These are phyloP conservation scores for Saksenaea oblongispora DNA, from an alignment of 371 early-diverging fungal species.

Conservation along the genomic window DNA sequence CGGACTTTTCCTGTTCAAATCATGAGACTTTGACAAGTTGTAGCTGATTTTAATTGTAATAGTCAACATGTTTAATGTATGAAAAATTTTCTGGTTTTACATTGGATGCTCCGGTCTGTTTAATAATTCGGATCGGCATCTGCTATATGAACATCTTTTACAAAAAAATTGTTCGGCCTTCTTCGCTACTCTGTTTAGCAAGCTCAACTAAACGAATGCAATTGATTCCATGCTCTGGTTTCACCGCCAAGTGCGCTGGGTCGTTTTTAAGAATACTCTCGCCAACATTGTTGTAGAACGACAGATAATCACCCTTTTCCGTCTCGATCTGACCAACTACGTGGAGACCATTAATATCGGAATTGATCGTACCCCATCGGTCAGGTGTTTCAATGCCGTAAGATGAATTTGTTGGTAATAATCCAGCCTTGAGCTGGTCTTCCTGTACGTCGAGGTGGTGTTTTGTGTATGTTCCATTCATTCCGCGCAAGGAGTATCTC, in stretches of 20 bases:
- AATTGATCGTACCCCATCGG: conserved; percentile 59
- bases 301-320: conserved; percentile 57
- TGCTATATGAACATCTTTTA: conserved; percentile 13
- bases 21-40: too few species aligned
- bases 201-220: conserved; percentile 74
- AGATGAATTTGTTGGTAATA: conserved; percentile 46
- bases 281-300: conserved; percentile 68
- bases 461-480: conserved; percentile 69
- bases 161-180: conserved; percentile 37
- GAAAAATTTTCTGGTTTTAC: neutral
- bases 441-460: conserved; percentile 76
- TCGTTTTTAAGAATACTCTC: conserved; percentile 57
- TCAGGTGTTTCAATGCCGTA: conserved; percentile 58
- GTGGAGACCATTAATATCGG: conserved; percentile 53
- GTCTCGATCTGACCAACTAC: conserved; percentile 62
- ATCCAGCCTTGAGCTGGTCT: conserved; percentile 67
- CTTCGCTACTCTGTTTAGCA: conserved; percentile 65
- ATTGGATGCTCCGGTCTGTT: too few species aligned
- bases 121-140: too few species aligned
- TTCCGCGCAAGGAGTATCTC: conserved; percentile 71
- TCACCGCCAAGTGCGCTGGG: conserved; percentile 51
- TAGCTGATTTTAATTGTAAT: too few species aligned
- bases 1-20: too few species aligned
- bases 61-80: too few species aligned
- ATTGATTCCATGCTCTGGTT: conserved; percentile 66